These are phyloP conservation scores for Acacia crassicarpa DNA, from an alignment of 306 rosid genomes.

Conservation along the genomic window DNA sequence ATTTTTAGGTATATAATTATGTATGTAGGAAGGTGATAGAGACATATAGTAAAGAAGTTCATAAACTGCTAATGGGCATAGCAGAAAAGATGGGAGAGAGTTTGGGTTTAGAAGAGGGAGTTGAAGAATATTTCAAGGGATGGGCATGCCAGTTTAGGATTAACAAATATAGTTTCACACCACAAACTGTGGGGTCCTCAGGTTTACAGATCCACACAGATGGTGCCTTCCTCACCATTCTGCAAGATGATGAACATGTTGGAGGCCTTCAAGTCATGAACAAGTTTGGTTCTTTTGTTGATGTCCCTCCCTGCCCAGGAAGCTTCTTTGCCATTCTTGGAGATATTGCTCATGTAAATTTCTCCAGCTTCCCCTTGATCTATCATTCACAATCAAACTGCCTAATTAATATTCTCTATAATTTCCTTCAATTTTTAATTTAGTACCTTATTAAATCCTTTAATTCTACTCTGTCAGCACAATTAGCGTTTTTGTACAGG, in stretches of 20 bases:
- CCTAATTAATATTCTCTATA: too few species aligned
- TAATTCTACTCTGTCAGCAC: too few species aligned
- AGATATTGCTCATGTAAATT: constrained; percentile 51
- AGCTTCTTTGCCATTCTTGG: constrained; percentile 54
- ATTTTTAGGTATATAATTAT: too few species aligned
- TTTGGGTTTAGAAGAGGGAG: constrained; percentile 35
- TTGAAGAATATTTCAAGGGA: constrained; percentile 21
- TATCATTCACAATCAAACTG: too few species aligned
- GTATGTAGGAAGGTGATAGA: constrained; percentile 40
- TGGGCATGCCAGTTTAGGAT: constrained; percentile 63
- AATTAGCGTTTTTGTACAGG: too few species aligned
- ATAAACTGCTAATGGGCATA: constrained; percentile 36
- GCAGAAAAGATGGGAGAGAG: constrained; percentile 51
- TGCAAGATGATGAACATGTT: constrained; percentile 61
- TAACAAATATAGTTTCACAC: constrained; percentile 59
- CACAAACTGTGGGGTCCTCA: constrained; percentile 46
- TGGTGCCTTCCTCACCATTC: constrained; percentile 55
- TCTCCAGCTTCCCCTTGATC: neutral
- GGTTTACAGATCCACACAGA: constrained; percentile 60
- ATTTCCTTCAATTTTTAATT: too few species aligned
- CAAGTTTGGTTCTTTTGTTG: constrained; percentile 36
- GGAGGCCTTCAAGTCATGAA: constrained; percentile 65
- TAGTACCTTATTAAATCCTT: too few species aligned
- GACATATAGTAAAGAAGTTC: constrained; percentile 54
- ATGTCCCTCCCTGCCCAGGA: constrained; percentile 47